Conservation (phyloP, 371 early-diverging fungal genomes). For the Mucor ambiguus region DNA sequence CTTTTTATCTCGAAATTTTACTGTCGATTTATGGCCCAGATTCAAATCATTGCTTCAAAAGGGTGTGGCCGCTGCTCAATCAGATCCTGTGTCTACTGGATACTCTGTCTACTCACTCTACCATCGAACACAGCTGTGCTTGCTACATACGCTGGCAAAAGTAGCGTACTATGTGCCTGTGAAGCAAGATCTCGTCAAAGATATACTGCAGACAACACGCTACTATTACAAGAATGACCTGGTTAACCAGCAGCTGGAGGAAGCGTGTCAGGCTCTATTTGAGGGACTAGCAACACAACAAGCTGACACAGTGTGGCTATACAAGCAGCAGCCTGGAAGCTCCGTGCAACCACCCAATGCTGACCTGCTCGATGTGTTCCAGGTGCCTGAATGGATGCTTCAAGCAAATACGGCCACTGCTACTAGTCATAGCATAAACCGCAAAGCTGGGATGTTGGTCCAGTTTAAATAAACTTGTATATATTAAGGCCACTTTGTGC, state of each 20-base stretch:
- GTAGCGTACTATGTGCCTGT: slow-evolving; percentile 32
- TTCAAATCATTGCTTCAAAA: slow-evolving; percentile 35
- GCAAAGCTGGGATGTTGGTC: background rate
- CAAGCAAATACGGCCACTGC: background rate
- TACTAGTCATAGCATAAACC: background rate
- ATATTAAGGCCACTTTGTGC: background rate
- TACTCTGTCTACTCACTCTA: slow-evolving; percentile 44
- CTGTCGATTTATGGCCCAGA: slow-evolving; percentile 54
- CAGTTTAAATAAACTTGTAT: background rate
- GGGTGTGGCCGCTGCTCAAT: slow-evolving; percentile 6
- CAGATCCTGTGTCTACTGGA: slow-evolving; percentile 9
- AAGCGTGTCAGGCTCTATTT: slow-evolving; percentile 27
- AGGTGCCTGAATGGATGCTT: slow-evolving; percentile 33
- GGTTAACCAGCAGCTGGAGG: slow-evolving; percentile 35
- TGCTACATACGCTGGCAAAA: slow-evolving; percentile 34
- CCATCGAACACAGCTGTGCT: slow-evolving; percentile 35
- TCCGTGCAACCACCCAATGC: background rate
- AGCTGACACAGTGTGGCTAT: slow-evolving; percentile 51
- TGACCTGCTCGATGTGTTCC: slow-evolving; percentile 16
- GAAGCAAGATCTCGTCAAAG: slow-evolving; percentile 22
- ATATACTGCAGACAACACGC: slow-evolving; percentile 32
- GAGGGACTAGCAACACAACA: slow-evolving; percentile 25
- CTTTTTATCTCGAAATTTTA: slow-evolving; percentile 51
- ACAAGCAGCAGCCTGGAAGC: slow-evolving; percentile 7
- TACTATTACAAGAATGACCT: slow-evolving; percentile 29